Evolutionary conservation across 2,329 filamentous ascomycete genomes (phyloP), one percentile per base, ranked within the genome.

Genomic region (Saccharata proteae): DNA sequence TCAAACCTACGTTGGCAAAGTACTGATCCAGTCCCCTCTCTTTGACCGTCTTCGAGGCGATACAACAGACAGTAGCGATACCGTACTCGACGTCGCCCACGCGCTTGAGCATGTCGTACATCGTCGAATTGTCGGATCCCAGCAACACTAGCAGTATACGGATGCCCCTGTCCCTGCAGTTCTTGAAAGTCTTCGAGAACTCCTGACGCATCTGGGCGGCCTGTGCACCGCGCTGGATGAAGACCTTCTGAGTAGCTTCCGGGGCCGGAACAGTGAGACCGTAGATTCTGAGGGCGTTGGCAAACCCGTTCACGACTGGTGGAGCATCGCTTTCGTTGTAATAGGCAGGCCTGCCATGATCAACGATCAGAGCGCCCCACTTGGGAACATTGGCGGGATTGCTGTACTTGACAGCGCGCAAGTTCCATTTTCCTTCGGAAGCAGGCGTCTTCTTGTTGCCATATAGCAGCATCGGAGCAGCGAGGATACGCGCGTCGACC

Each of bases 401-500:
- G 29, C 53, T 52, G 3, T 50, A 51, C 9, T 45, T 41, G 16
- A 48, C 43, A 15, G 34, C 30, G 4, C 41, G 54, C 62, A 88
- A 69, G 43, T 85, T 84, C 82, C 81, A 90, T 1, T 66, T 64
- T 1, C 77, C 80, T 12, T 59, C 55, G 1, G 35, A 39, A 0
- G 68, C 57, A 1, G 31, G 35, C 31, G 43, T 35, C 4, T 40
- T 48, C 14, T 36, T 41, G n/a, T 26, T 40, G 13, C 48, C 38
- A 45, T 93, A 93, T 2, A 57, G 51, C 16, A 93, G 55, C 0
- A 40, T 44, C 0, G 84, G 84, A 0, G 71, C 46, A 0, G 44
- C 22, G 0, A 93, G 64, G 22, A 88, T 69, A 6, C 85, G 74
- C 1, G 73, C 86, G 1, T 65, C 62, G 0, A 93, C 80, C 0